phyloP scores from a whole-genome alignment of 2,329 filamentous ascomycete genomes.

The Paecilomyces formosus region DNA sequence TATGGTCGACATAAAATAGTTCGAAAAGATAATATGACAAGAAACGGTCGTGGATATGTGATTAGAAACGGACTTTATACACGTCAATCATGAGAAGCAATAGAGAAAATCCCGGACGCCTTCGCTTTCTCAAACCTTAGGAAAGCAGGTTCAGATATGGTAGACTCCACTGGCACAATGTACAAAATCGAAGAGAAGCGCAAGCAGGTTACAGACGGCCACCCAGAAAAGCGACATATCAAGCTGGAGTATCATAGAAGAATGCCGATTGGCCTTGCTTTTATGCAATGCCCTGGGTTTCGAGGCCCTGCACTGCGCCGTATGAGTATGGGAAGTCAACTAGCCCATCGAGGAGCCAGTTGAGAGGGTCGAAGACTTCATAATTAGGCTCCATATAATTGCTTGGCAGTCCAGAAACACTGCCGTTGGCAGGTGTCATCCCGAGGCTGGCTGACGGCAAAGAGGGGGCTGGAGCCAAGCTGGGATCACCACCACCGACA shows the following conservation, averaged over 20 bases:
- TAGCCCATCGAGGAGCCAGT: conserved; percentile 86
- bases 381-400: conserved; percentile 62
- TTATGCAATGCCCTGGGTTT: conserved; percentile 32
- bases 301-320: conserved; percentile 46
- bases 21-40: neutral
- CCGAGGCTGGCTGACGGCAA: conserved; percentile 24
- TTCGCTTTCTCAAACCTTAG: neutral
- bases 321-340: conserved; percentile 70
- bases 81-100: neutral
- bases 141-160: neutral
- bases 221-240: neutral
- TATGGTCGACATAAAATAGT: neutral
- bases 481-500: conserved; percentile 35
- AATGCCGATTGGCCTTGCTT: neutral
- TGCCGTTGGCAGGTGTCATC: conserved; percentile 16
- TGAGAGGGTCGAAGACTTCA: conserved; percentile 85
- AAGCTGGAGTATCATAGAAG: neutral
- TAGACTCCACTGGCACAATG: neutral
- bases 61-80: neutral
- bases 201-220: neutral
- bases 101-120: neutral
- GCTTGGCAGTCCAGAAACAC: conserved; percentile 23
- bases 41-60: neutral
- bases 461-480: conserved; percentile 30
- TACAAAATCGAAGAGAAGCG: neutral